These are phyloP conservation scores for Colletotrichum sp. DNA, from an alignment of 2,329 filamentous ascomycete species.

Conservation along the genomic window DNA sequence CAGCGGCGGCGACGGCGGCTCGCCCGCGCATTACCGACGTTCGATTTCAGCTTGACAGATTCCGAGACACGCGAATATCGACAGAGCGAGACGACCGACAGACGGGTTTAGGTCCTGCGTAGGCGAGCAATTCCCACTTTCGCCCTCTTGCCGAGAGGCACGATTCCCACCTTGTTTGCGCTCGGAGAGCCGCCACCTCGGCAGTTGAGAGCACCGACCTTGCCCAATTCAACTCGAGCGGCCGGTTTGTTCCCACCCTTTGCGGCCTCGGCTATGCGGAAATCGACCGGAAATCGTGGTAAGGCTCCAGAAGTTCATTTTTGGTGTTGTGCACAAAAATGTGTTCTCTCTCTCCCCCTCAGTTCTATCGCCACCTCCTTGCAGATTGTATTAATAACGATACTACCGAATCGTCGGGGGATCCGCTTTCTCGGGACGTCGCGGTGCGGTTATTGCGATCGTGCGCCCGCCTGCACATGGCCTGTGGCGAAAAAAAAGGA, in stretches of 20 bases:
- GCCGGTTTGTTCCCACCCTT: background rate
- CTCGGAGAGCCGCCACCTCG: background rate
- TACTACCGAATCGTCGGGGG: slow-evolving; percentile 7
- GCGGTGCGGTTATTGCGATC: slow-evolving; percentile 2
- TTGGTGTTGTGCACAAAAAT: background rate
- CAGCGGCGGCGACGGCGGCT: background rate
- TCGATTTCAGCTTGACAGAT: background rate
- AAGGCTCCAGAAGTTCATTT: background rate
- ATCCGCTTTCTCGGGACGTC: slow-evolving; percentile 15
- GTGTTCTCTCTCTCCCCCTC: background rate
- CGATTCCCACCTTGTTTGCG: background rate
- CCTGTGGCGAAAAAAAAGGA: background rate
- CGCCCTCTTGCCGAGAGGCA: background rate
- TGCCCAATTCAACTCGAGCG: background rate
- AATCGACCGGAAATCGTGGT: background rate
- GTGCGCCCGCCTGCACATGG: slow-evolving; percentile 8
- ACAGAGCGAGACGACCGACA: background rate
- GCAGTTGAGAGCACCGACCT: background rate
- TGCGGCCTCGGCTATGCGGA: background rate
- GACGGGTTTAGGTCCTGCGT: background rate
- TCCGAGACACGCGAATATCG: background rate
- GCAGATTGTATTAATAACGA: background rate
- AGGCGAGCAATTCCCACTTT: background rate
- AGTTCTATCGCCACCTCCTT: slow-evolving; percentile 9
- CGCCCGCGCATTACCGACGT: background rate